A percentile compares a stretch with the other conserved stretches of the same genome.
Conservation (phyloP, 176 grass and related monocot species). For the maize (Zea mays) region DNA sequence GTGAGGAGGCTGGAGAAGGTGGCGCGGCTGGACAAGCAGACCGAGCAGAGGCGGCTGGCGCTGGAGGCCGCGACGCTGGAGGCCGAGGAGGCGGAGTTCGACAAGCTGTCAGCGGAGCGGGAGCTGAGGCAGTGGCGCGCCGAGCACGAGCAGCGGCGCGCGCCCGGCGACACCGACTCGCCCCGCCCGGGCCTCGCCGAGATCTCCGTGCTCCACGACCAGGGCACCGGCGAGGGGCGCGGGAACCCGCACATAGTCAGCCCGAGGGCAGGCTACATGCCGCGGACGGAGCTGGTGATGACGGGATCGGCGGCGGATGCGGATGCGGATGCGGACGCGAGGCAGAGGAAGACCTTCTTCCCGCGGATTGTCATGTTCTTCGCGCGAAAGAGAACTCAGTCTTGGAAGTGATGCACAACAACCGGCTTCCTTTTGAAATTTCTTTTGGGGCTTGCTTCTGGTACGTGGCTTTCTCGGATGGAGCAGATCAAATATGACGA, state of each 20-base stretch:
- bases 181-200: slow-evolving; percentile 49
- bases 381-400: slow-evolving; percentile 64
- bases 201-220: slow-evolving; percentile 37
- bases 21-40: slow-evolving; percentile 28
- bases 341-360: slow-evolving; percentile 56
- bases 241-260: slow-evolving; percentile 47
- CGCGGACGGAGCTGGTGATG: slow-evolving; percentile 13
- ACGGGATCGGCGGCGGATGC: background rate
- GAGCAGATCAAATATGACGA: background rate
- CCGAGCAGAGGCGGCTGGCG: slow-evolving; percentile 47
- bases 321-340: background rate
- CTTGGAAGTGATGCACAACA: slow-evolving; percentile 40
- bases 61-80: slow-evolving; percentile 46
- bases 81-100: slow-evolving; percentile 50
- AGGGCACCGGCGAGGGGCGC: slow-evolving; percentile 4
- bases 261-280: slow-evolving; percentile 51
- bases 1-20: slow-evolving; percentile 47
- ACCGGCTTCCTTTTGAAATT: background rate
- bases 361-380: slow-evolving; percentile 69
- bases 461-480: slow-evolving; percentile 8
- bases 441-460: background rate
- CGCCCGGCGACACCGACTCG: background rate
- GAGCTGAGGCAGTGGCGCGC: slow-evolving; percentile 61
- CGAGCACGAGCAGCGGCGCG: slow-evolving; percentile 41
- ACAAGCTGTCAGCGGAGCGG: slow-evolving; percentile 46